phyloP scores from a whole-genome alignment of 345 rosid species.

The Brassica juncea region DNA sequence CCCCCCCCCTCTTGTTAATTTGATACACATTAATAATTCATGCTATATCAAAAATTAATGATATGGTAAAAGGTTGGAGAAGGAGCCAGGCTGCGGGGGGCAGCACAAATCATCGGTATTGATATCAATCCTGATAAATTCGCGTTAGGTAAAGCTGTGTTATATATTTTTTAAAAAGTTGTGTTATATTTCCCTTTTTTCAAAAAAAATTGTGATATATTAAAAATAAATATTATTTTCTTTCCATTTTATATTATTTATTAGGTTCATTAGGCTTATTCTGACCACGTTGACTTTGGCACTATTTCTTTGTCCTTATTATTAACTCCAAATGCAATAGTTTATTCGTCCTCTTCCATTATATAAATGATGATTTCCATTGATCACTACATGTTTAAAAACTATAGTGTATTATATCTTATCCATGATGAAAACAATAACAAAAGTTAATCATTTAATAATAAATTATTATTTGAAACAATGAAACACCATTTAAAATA shows the following conservation, averaged over 20 bases:
- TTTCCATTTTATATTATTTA: not conserved
- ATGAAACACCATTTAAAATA: not conserved
- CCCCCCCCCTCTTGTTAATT: not conserved
- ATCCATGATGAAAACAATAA: not conserved
- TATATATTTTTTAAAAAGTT: too few relatives aligned
- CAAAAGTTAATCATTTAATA: not conserved
- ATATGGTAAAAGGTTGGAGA: constrained; percentile 56
- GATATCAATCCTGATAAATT: constrained; percentile 65
- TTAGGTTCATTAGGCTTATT: not conserved
- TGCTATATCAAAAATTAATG: not conserved
- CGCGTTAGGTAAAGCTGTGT: constrained; percentile 43
- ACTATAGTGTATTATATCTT: not conserved
- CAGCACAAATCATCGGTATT: constrained; percentile 63
- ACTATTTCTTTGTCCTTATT: not conserved
- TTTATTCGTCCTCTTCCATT: not conserved
- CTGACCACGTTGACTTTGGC: not conserved
- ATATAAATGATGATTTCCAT: not conserved
- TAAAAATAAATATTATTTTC: not conserved
- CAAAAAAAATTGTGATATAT: too few relatives aligned
- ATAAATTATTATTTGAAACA: not conserved
- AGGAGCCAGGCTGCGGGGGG: constrained; percentile 64
- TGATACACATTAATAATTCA: not conserved
- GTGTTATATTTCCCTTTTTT: too few relatives aligned
- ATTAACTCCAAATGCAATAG: not conserved
- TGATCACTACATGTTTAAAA: not conserved